Conservation (phyloP, 2,329 filamentous ascomycete species). For the Sphaerulina musiva region DNA sequence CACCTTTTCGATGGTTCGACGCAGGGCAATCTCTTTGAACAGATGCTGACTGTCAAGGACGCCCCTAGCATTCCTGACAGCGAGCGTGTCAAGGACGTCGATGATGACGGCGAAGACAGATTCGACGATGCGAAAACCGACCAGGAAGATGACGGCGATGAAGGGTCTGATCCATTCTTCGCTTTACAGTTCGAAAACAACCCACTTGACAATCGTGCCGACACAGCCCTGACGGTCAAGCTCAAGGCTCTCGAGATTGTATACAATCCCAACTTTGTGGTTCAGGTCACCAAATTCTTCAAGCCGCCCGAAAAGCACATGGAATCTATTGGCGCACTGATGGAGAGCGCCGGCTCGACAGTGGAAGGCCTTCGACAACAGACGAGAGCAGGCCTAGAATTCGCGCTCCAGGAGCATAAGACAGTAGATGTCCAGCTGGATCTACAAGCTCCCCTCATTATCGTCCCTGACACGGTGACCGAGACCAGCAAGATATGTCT, state of each 20-base stretch:
- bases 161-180: constrained; percentile 75
- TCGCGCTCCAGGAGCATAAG: constrained; percentile 94
- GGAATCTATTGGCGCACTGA: constrained; percentile 92
- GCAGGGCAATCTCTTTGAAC: constrained; percentile 79
- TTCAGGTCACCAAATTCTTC: constrained; percentile 91
- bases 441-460: constrained; percentile 90
- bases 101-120: constrained; percentile 42
- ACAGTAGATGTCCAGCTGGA: constrained; percentile 95
- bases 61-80: constrained; percentile 55
- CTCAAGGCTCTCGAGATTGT: constrained; percentile 94
- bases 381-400: constrained; percentile 90
- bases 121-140: constrained; percentile 39
- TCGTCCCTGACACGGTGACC: constrained; percentile 88
- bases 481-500: constrained; percentile 74
- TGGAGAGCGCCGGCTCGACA: constrained; percentile 92
- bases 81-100: constrained; percentile 44
- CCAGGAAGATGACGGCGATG: constrained; percentile 38
- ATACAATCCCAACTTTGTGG: constrained; percentile 90
- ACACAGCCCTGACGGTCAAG: constrained; percentile 83
- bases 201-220: constrained; percentile 83
- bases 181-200: constrained; percentile 90
- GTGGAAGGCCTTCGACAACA: constrained; percentile 93
- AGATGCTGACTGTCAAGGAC: constrained; percentile 94
- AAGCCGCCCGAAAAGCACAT: constrained; percentile 93
- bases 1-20: constrained; percentile 95